Evolutionary conservation across 2,329 filamentous ascomycete genomes (phyloP), one percentile per base, ranked within the genome.

Genomic region (Beauveria sp.): DNA sequence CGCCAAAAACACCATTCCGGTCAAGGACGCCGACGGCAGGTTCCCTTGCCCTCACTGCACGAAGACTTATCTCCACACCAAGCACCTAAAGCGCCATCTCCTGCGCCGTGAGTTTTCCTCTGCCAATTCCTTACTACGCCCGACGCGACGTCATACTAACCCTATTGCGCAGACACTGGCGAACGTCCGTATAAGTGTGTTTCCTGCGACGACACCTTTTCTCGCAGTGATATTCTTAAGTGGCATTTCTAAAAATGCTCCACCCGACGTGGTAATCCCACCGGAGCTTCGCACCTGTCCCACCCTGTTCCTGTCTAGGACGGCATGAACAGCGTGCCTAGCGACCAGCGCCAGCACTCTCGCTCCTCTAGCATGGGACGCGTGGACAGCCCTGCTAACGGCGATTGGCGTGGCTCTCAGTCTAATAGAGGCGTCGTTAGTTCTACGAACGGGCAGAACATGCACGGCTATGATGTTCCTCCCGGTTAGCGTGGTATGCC

Each of bases 181-280:
- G 93, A 98, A 75, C 91, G 95, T 67, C 95, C 95, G 62, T 98
- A 99, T 79, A 96, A 96, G 87, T 99, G 95, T 78, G 91, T 96
- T 67, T 83, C 98, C 58, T 99, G 95, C 82, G 91, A 93, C 75
- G 95, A 98, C 76, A 98, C 93, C 38, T 99, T 99, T 77, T 96
- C 91, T 54, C 88, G 95, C 74, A 96, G 92, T 82, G 95, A 99
- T 73, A 98, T 98, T 67, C 80, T 99, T 70, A 98, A 99, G 82
- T 91, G 95, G 67, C 95, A 99, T 79, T 99, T 98, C 78, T 93
- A 97, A 76, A 99, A 99, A 81, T 99, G 95, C 79, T 97, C 95
- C 45, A 91, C 97, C 67, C 88, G 95, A 70, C 88, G 95, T 73
- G 95, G 95, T 63, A 98, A 98, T 77, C 93, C 95, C 60, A 96